Base-by-base conservation (phyloP, 805 yeast genomes). In the Tetrapisispora nanseiensis region DNA sequence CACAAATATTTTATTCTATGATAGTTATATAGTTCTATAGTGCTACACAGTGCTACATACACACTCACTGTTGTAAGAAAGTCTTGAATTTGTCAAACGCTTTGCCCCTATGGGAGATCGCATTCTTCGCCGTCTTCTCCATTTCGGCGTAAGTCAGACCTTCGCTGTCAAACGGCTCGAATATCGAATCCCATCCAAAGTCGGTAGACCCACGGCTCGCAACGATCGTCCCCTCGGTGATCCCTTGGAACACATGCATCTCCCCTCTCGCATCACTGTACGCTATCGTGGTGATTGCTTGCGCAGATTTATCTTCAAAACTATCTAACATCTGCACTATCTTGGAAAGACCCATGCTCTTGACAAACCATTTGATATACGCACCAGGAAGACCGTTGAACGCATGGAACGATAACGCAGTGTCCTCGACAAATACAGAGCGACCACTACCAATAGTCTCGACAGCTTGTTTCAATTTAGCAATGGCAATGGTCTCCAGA, bases 131-230 rank as follows among this genome's bases (percentile, higher is more conserved):
- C 2, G 62, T 56, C 57, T 83, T 84, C 40, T 74, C 79, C 89
- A 92, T 77, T 62, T 92, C 97, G 10, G 97, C 97, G 57, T 86
- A 89, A 0, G 92, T 83, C 12, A 24, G 15, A 3, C 95, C 96
- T 22, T 68, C 66, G 8, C 54, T 46, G 38, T 53, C 62, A 1
- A 46, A 33, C 2, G 98, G 98, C 65, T 81, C 72, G 62, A 92
- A 92, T 39, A 85, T 67, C 7, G 96, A 79, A 65, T 92, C 97
- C 95, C 95, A 92, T 1, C 99, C 99, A 60, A 92, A 92, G 46
- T 74, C 72, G 12, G 78, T 74, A 6, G 85, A 85, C 1, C 97
- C 97, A 45, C 94, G 68, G 28, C 79, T 71, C 13, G 69, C 67
- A 6, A 89, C 97, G 55, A 92, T 89, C 8, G 51, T 63, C 19